These are phyloP conservation scores for Moricandia arvensis DNA, from an alignment of 345 rosid genomes.

Conservation along the genomic window DNA sequence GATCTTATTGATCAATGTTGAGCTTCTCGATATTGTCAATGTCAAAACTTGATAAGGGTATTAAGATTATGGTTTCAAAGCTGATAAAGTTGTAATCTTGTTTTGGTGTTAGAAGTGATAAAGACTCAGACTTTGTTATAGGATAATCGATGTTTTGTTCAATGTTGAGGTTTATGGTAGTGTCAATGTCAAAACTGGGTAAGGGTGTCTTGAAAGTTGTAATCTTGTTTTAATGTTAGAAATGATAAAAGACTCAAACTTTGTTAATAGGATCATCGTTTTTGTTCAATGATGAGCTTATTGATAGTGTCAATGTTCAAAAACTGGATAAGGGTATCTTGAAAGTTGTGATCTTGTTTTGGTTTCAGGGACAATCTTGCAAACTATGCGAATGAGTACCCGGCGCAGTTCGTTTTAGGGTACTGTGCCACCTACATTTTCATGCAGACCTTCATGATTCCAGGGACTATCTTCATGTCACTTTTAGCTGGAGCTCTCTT, in stretches of 20 bases:
- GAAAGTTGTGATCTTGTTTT: neutral
- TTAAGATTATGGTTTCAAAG: too few species aligned
- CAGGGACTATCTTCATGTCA: slow-evolving; percentile 99
- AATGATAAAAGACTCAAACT: neutral
- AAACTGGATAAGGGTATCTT: neutral
- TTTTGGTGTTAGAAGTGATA: too few species aligned
- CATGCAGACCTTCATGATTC: slow-evolving; percentile 99
- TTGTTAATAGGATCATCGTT: neutral
- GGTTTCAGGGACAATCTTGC: slow-evolving; percentile 76
- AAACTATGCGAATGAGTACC: slow-evolving; percentile 69
- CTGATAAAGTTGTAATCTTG: neutral
- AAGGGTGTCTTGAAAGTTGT: neutral
- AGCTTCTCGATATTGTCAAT: too few species aligned
- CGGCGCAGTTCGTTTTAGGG: slow-evolving; percentile 80
- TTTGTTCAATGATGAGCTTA: neutral
- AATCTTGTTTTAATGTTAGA: neutral
- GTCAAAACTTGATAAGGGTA: too few species aligned
- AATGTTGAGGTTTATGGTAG: too few species aligned
- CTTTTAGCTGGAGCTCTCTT: slow-evolving; percentile 96
- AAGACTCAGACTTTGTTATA: too few species aligned
- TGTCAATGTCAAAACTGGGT: neutral
- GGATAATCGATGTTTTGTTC: too few species aligned
- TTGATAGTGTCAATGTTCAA: neutral
- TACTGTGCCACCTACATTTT: slow-evolving; percentile 95
- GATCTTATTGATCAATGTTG: too few species aligned